Percentiles rank a stretch among this genome's conserved stretches.
Conservation (phyloP, 768 basidiomycete species). For the Podaxis sp. region DNA sequence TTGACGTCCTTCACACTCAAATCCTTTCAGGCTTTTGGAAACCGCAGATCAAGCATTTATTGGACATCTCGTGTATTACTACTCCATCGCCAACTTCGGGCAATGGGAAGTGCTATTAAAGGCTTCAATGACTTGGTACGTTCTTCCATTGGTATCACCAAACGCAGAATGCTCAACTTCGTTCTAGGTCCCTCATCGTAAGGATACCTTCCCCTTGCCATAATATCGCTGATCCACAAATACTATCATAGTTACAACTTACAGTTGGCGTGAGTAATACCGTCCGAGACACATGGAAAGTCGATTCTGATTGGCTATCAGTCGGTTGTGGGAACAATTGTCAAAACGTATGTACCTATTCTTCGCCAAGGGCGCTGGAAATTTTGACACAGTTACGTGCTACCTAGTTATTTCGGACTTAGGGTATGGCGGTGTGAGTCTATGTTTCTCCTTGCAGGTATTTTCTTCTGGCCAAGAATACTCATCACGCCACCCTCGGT, state of each 20-base stretch:
- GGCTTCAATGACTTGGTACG: constrained; percentile 43
- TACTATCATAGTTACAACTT: constrained; percentile 30
- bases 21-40: constrained; percentile 40
- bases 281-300: background rate
- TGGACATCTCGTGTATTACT: constrained; percentile 53
- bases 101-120: constrained; percentile 29
- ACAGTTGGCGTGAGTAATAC: constrained; percentile 33
- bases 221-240: background rate
- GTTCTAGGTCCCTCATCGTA: constrained; percentile 47
- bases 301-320: constrained; percentile 18
- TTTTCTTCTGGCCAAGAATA: background rate
- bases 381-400: background rate
- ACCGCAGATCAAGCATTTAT: constrained; percentile 53
- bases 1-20: background rate
- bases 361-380: background rate
- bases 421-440: constrained; percentile 63
- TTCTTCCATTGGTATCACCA: background rate
- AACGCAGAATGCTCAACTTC: constrained; percentile 4
- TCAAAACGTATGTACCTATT: constrained; percentile 37
- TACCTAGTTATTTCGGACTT: constrained; percentile 46
- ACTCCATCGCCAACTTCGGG: constrained; percentile 42
- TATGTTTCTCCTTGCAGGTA: background rate
- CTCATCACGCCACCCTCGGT: background rate
- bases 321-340: constrained; percentile 54
- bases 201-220: constrained; percentile 16